These are phyloP conservation scores for Mucor plumbeus DNA, from an alignment of 371 early-diverging fungal genomes.

Conservation along the genomic window DNA sequence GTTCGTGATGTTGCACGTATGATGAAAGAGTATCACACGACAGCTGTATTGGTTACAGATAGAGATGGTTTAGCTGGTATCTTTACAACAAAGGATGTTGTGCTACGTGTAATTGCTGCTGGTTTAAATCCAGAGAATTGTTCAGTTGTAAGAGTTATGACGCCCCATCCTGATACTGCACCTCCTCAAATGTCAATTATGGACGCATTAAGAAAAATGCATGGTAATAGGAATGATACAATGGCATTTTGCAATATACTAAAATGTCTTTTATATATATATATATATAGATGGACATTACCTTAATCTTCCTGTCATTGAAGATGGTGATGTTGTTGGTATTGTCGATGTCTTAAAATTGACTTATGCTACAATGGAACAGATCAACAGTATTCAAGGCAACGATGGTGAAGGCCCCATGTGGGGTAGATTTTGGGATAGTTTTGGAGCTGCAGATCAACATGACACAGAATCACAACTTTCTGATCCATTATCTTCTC, in stretches of 20 bases:
- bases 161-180: slow-evolving; percentile 91
- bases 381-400: slow-evolving; percentile 55
- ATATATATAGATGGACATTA: slow-evolving; percentile 70
- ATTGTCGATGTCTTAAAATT: slow-evolving; percentile 90
- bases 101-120: slow-evolving; percentile 91
- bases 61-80: slow-evolving; percentile 83
- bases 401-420: slow-evolving; percentile 47
- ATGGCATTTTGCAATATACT: not conserved
- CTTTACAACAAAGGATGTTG: slow-evolving; percentile 89
- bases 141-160: slow-evolving; percentile 91
- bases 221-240: slow-evolving; percentile 51
- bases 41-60: slow-evolving; percentile 86
- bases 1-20: slow-evolving; percentile 86
- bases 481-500: slow-evolving; percentile 43
- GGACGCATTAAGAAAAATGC: slow-evolving; percentile 89
- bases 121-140: slow-evolving; percentile 85
- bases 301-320: slow-evolving; percentile 88
- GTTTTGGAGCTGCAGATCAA: slow-evolving; percentile 46
- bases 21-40: slow-evolving; percentile 84
- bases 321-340: slow-evolving; percentile 73
- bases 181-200: slow-evolving; percentile 75
- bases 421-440: slow-evolving; percentile 60
- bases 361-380: slow-evolving; percentile 76
- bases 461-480: slow-evolving; percentile 43
- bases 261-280: too few species aligned